phyloP scores from a whole-genome alignment of 306 rosid species.

The Styphnolobium japonicum region DNA sequence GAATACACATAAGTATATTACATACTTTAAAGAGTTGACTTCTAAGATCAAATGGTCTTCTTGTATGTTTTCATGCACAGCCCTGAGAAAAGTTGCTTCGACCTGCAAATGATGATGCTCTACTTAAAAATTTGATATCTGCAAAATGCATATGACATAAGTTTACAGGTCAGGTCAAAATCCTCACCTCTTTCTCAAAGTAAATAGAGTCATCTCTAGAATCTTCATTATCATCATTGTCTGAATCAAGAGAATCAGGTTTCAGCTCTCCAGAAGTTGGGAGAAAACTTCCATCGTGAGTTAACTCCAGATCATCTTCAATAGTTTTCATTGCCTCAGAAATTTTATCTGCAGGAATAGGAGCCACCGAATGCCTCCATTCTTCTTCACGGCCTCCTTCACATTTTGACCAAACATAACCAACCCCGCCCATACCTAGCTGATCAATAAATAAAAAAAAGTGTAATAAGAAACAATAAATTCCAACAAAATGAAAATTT shows the following conservation, averaged over 20 bases:
- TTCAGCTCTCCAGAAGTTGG: slow-evolving; percentile 83
- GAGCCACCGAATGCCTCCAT: slow-evolving; percentile 99
- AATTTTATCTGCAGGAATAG: slow-evolving; percentile 80
- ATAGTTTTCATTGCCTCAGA: slow-evolving; percentile 51
- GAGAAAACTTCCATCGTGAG: slow-evolving; percentile 59
- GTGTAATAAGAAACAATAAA: slow-evolving; percentile 28
- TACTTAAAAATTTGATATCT: slow-evolving; percentile 17
- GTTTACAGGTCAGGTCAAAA: slow-evolving; percentile 14
- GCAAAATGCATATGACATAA: slow-evolving; percentile 1
- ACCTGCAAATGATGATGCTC: slow-evolving; percentile 54
- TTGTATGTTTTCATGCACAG: slow-evolving; percentile 81
- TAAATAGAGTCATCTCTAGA: slow-evolving; percentile 56
- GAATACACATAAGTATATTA: neutral
- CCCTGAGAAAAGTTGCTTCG: slow-evolving; percentile 92
- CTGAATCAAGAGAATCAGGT: slow-evolving; percentile 62
- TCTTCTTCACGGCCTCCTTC: slow-evolving; percentile 90
- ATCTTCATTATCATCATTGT: slow-evolving; percentile 60
- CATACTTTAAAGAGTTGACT: slow-evolving; percentile 85
- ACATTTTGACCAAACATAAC: slow-evolving; percentile 83
- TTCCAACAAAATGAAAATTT: neutral
- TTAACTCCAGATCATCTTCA: slow-evolving; percentile 66
- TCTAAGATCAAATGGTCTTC: slow-evolving; percentile 73
- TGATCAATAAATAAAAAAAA: slow-evolving; percentile 46
- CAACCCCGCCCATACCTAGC: slow-evolving; percentile 89
- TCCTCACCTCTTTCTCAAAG: slow-evolving; percentile 82